phyloP scores from a whole-genome alignment of 148 eudicot species.

The Diospyros kaki region DNA sequence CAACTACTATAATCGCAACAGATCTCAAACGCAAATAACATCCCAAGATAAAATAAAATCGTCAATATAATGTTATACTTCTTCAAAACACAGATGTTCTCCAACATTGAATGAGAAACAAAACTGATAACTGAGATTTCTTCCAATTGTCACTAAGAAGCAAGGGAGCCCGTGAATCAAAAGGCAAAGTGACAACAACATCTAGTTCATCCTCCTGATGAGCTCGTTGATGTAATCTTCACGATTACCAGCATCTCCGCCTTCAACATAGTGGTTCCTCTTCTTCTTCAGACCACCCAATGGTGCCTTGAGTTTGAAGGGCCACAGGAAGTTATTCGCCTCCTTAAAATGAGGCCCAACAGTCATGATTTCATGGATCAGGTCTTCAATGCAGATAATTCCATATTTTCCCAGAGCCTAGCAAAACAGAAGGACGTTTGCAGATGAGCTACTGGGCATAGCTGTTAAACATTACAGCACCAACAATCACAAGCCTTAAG shows the following conservation, averaged over 20 bases:
- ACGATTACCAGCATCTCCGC: conserved; percentile 47
- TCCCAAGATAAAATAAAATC: background rate
- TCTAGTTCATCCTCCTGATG: conserved; percentile 43
- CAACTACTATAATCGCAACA: background rate
- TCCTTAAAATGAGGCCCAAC: conserved; percentile 44
- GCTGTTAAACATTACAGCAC: background rate
- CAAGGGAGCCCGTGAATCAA: background rate
- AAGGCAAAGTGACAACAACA: background rate
- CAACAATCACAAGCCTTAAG: background rate
- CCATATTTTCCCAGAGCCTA: conserved; percentile 31
- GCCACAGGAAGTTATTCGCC: conserved; percentile 45
- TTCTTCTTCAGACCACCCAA: conserved; percentile 44
- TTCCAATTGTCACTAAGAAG: conserved; percentile 1
- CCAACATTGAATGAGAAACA: background rate
- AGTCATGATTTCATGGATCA: conserved; percentile 36
- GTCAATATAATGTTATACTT: background rate
- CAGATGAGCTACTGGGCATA: background rate
- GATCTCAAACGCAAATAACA: background rate
- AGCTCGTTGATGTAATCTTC: conserved; percentile 39
- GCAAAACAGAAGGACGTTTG: background rate
- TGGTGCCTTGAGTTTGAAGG: conserved; percentile 43
- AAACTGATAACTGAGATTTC: background rate
- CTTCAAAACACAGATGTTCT: background rate
- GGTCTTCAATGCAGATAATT: conserved; percentile 34
- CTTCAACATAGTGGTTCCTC: conserved; percentile 46